Base-by-base conservation (phyloP, 805 yeast species). In the Suhomyces tanzawaensis region DNA sequence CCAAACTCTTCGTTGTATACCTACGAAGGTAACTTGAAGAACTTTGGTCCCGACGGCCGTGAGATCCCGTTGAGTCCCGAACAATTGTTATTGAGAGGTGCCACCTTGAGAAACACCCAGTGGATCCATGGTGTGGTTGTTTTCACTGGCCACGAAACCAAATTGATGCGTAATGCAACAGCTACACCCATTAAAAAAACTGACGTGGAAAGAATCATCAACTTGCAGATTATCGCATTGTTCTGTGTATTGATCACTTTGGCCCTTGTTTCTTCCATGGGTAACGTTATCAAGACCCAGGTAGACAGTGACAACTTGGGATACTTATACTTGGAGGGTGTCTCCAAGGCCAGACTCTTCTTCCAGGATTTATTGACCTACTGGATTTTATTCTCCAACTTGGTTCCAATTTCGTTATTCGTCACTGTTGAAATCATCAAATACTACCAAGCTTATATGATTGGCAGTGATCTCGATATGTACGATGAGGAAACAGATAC, bases 141-240 rank as follows among this genome's bases (percentile, higher is more conserved):
- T 1, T 93, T 91, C 59, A 93, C 99, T 0, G 99, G 99, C 15
- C 99, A 95, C 59, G 99, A 93, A 64, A 93, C 99, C 0, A 93
- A 93, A 55, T 72, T 93, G 48, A 91, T 93, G 98, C 79, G 99
- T 58, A 93, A 93, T 66, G 99, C 99, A 14, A 90, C 98, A 2
- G 97, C 99, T 1, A 82, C 99, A 2, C 99, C 99, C 8, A 95
- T 93, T 53, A 93, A 93, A 59, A 77, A 95, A 53, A 93, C 99
- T 0, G 95, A 95, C 18, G 97, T 95, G 11, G 99, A 93, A 68
- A 79, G 95, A 59, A 85, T 90, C 64, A 91, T 93, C 51, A 95
- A 93, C 58, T 63, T 86, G 51, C 99, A 93, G 61, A 91, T 93
- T 52, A 66, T 93, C 41, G 95, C 91, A 2, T 68, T 93, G 44